Base-by-base conservation (phyloP, 73 alveolate genomes). In the Effrenium voratum region DNA sequence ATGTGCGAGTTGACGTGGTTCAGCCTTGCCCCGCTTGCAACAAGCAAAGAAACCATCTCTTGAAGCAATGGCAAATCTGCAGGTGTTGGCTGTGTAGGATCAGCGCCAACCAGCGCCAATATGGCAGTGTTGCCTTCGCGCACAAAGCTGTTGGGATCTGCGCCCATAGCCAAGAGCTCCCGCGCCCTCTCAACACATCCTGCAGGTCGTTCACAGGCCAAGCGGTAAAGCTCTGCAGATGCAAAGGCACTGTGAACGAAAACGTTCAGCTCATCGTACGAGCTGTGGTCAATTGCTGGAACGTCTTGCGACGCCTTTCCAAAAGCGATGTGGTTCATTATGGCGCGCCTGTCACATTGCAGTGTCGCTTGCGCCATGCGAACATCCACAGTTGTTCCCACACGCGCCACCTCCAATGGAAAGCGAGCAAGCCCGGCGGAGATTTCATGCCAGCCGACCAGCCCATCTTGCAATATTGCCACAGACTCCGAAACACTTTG, bases 61-160 rank as follows among this genome's bases (percentile, higher is more conserved):
- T 70, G 49, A 19, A 70, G 82, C 82, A 70, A 30, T 3, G 82
- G 82, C 50, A 70, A 36, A 1, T 70, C 82, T 19, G 82, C 82
- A 1, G 82, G 82, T 44, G 12, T 70, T 36, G 82, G 82, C 82
- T 32, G 47, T 15, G 82, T 70, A 13, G 82, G 82, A 30, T 70
- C 82, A 2, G 82, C 82, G 46, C 82, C 82, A 44, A 72, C 83
- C 83, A 72, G 52, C 5, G 87, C 87, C 52, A 76, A 30, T 13
- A 76, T 43, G 24, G 87, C 59, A 36, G 87, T 76, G 59, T 76
- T 76, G 87, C 87, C 87, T 36, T 40, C 87, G 40, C 87, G 87
- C 24, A 76, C 87, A 28, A 43, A 44, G 60, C 59, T 40, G 87
- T 76, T 76, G 40, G 87, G 87, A 36, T 76, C 87, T 19, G 87